A percentile compares a stretch with the other conserved stretches of the same genome.
Conservation (phyloP, 2,329 filamentous ascomycete species). For the Metarhizium album region DNA sequence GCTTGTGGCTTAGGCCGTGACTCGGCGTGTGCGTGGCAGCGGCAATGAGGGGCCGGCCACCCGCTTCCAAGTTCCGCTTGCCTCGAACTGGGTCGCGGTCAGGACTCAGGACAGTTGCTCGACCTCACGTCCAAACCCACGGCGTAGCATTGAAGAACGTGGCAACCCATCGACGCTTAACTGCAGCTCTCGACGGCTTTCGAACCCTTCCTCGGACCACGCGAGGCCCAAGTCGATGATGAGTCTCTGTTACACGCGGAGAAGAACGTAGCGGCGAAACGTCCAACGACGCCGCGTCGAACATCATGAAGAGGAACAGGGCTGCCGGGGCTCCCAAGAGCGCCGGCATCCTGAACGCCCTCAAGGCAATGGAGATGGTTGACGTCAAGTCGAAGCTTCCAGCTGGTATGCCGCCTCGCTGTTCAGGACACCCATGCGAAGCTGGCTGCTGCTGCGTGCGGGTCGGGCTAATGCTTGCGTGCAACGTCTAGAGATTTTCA, state of each 20-base stretch:
- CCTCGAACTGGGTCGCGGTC: not conserved
- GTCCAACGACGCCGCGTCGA: not conserved
- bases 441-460: not conserved
- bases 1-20: too few relatives aligned
- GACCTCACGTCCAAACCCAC: not conserved
- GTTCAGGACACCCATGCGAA: too few relatives aligned
- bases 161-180: not conserved
- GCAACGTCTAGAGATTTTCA: constrained; percentile 62
- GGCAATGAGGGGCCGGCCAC: too few relatives aligned
- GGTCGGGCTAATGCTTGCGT: constrained; percentile 1
- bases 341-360: constrained; percentile 57
- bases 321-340: constrained; percentile 27
- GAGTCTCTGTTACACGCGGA: not conserved
- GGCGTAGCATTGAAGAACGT: not conserved
- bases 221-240: not conserved
- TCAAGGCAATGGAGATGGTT: constrained; percentile 73
- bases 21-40: too few relatives aligned
- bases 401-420: constrained; percentile 46
- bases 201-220: not conserved
- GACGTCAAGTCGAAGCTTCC: constrained; percentile 69
- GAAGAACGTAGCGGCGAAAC: not conserved
- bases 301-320: constrained; percentile 32
- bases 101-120: too few relatives aligned
- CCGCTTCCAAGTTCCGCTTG: not conserved
- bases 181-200: not conserved